A percentile compares a stretch with the other conserved stretches of the same genome.
These are phyloP conservation scores for Morella rubra DNA, from an alignment of 306 rosid species.

Conservation along the genomic window DNA sequence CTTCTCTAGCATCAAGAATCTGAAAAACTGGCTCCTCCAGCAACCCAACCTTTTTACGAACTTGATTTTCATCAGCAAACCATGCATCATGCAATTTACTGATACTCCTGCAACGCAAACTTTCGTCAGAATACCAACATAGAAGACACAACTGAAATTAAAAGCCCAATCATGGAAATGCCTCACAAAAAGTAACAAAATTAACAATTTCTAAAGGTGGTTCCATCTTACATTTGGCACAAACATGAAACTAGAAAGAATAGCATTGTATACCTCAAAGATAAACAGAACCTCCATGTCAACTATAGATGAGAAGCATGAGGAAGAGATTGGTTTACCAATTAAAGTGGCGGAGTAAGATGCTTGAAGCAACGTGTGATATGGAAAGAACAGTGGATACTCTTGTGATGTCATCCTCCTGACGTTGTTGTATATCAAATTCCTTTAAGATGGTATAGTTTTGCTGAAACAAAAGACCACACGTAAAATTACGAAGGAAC, in stretches of 20 bases:
- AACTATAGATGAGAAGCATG: neutral
- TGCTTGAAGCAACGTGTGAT: constrained; percentile 54
- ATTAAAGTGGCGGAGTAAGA: constrained; percentile 64
- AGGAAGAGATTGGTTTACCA: constrained; percentile 35
- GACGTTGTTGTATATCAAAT: constrained; percentile 50
- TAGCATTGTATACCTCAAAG: too few relatives aligned
- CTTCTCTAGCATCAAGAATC: constrained; percentile 40
- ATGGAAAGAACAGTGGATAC: constrained; percentile 61
- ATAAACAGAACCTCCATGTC: neutral
- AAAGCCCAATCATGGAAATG: neutral
- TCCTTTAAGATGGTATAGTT: constrained; percentile 59
- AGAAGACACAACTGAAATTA: neutral
- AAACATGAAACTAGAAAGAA: neutral
- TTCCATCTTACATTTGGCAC: neutral
- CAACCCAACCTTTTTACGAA: constrained; percentile 62
- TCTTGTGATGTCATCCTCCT: constrained; percentile 58
- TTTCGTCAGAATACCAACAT: constrained; percentile 2
- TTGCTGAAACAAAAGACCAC: constrained; percentile 41
- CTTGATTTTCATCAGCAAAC: constrained; percentile 71
- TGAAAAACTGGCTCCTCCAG: constrained; percentile 45
- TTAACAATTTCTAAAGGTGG: neutral
- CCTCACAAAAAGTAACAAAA: neutral
- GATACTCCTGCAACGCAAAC: constrained; percentile 36
- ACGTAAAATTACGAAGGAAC: neutral
- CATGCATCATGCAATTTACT: constrained; percentile 70